These are phyloP conservation scores for Blastomyces parvus DNA, from an alignment of 2,329 filamentous ascomycete species.

Conservation along the genomic window DNA sequence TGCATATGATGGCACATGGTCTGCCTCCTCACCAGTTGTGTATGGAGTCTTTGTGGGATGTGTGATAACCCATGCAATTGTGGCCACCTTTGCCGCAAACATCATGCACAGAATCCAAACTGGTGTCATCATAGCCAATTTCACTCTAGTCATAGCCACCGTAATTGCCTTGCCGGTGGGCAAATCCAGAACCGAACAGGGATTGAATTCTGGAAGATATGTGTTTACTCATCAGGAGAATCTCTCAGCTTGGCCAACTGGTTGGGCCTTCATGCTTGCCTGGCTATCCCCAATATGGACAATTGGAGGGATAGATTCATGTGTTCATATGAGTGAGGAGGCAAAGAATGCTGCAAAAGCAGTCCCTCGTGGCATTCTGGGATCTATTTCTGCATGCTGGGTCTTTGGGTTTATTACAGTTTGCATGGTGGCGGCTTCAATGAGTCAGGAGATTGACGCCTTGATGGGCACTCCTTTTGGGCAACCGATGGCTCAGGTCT, in stretches of 20 bases:
- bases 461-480: constrained; percentile 45
- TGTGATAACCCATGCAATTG: constrained; percentile 46
- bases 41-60: constrained; percentile 50
- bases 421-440: constrained; percentile 50
- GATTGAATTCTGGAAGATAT: constrained; percentile 34
- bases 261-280: constrained; percentile 51
- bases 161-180: constrained; percentile 50
- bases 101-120: constrained; percentile 53
- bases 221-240: constrained; percentile 52
- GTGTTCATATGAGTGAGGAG: constrained; percentile 53
- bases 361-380: constrained; percentile 51
- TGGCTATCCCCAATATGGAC: constrained; percentile 57
- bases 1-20: constrained; percentile 47
- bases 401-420: constrained; percentile 49
- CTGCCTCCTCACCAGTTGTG: constrained; percentile 46
- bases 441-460: constrained; percentile 43
- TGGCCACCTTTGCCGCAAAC: constrained; percentile 45
- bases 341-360: constrained; percentile 51
- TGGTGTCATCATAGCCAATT: constrained; percentile 47
- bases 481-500: constrained; percentile 48
- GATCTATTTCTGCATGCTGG: constrained; percentile 48
- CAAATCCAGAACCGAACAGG: constrained; percentile 20
- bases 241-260: constrained; percentile 48
- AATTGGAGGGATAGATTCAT: constrained; percentile 45
- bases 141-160: constrained; percentile 47